Evolutionary conservation across 805 yeast genomes (phyloP).

Genomic region (Cyberlindnera maclurae): DNA sequence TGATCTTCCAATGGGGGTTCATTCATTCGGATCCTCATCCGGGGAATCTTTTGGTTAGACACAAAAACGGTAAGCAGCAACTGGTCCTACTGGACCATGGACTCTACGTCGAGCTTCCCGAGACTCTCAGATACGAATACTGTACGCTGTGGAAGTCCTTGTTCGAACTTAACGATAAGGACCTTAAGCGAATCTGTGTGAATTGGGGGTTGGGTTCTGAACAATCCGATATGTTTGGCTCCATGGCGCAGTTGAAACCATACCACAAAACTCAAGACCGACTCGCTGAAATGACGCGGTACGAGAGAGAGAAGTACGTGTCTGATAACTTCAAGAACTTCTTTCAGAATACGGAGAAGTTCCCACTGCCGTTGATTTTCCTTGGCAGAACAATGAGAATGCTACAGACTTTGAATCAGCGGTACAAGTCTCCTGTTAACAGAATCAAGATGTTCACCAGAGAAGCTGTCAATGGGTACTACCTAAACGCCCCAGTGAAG

Average conservation of each 20-base stretch:
- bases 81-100: slow-evolving; percentile 74
- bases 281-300: slow-evolving; percentile 27
- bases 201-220: slow-evolving; percentile 64
- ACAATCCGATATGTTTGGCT: slow-evolving; percentile 51
- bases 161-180: slow-evolving; percentile 43
- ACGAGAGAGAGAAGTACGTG: slow-evolving; percentile 35
- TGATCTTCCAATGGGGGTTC: slow-evolving; percentile 54
- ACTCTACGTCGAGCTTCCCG: slow-evolving; percentile 48
- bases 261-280: slow-evolving; percentile 26
- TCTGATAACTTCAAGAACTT: slow-evolving; percentile 46
- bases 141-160: slow-evolving; percentile 56
- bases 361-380: slow-evolving; percentile 62
- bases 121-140: slow-evolving; percentile 47
- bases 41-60: slow-evolving; percentile 60
- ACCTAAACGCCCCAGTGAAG: slow-evolving; percentile 13
- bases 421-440: slow-evolving; percentile 68
- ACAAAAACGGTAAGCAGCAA: slow-evolving; percentile 35
- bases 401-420: slow-evolving; percentile 61
- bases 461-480: slow-evolving; percentile 37
- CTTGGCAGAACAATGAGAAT: slow-evolving; percentile 68
- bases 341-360: slow-evolving; percentile 52
- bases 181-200: slow-evolving; percentile 40
- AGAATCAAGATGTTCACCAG: slow-evolving; percentile 55
- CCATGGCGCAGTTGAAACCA: slow-evolving; percentile 46
- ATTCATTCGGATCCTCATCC: slow-evolving; percentile 78